Percentiles rank a stretch among this genome's conserved stretches.
Evolutionary conservation across 2,329 filamentous ascomycete species (phyloP).

Genomic region (Biscogniauxia mediterranea): DNA sequence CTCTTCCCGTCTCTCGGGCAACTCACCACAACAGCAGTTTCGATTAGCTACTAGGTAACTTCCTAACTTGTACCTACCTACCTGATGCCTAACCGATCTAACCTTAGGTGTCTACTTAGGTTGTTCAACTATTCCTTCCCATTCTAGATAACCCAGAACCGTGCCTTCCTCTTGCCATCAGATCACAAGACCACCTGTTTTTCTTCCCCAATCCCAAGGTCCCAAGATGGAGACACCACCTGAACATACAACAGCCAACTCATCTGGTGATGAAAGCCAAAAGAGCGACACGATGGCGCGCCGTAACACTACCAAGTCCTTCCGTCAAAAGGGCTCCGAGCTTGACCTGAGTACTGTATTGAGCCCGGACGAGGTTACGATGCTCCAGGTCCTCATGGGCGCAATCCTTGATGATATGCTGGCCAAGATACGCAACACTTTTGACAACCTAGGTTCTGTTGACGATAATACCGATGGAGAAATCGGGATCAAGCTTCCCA

Average conservation of each 20-base stretch:
- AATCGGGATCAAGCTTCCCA: constrained; percentile 27
- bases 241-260: constrained; percentile 8
- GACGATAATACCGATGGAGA: constrained; percentile 30
- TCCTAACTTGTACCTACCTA: too few relatives aligned
- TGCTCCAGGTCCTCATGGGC: constrained; percentile 50
- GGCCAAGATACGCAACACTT: constrained; percentile 49
- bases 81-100: too few relatives aligned
- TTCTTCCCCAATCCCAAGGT: constrained; percentile 1
- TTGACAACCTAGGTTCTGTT: constrained; percentile 44
- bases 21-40: background rate
- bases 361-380: constrained; percentile 46
- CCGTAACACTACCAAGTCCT: constrained; percentile 17
- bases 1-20: background rate
- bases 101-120: too few relatives aligned
- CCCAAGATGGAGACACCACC: constrained; percentile 12
- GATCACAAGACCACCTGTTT: background rate
- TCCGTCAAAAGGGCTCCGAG: constrained; percentile 39
- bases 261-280: constrained; percentile 27
- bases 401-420: constrained; percentile 56
- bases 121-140: background rate
- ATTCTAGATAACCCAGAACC: background rate
- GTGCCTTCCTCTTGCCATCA: background rate
- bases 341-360: constrained; percentile 52
- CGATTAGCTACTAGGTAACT: too few relatives aligned
- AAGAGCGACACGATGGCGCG: constrained; percentile 19